Conservation (phyloP, 345 rosid species). For the Euphorbia pulcherrima region DNA sequence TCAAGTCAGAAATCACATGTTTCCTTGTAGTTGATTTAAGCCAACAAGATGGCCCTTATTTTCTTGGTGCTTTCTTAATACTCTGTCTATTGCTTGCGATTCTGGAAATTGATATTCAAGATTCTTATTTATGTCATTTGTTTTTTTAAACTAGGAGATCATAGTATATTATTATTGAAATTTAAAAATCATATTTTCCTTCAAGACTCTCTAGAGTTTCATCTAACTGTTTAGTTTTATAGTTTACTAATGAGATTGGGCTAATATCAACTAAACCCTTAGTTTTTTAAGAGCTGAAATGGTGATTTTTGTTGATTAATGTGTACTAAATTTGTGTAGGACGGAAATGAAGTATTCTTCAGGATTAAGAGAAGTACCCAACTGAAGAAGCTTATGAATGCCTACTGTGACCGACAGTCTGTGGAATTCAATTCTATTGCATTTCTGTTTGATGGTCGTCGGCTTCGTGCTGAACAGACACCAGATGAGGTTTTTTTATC, state of each 20-base stretch:
- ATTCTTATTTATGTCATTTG: not conserved
- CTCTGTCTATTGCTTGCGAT: not conserved
- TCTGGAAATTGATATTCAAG: not conserved
- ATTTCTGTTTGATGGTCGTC: conserved; percentile 82
- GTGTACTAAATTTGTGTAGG: conserved; percentile 33
- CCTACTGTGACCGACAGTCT: conserved; percentile 80
- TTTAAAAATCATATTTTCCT: not conserved
- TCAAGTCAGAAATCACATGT: not conserved
- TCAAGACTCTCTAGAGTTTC: not conserved
- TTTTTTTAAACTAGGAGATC: not conserved
- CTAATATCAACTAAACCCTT: not conserved
- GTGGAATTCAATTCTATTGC: conserved; percentile 73
- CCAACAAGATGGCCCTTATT: not conserved
- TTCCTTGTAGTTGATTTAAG: not conserved
- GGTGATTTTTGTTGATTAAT: not conserved
- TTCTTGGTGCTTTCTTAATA: not conserved
- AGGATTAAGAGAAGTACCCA: conserved; percentile 84
- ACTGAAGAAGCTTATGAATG: conserved; percentile 70
- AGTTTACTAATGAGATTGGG: not conserved
- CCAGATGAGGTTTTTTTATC: conserved; percentile 70
- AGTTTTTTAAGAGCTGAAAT: not conserved
- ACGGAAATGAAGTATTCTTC: conserved; percentile 88
- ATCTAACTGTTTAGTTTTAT: not conserved
- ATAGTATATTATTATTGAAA: too few relatives aligned
- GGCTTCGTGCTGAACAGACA: conserved; percentile 81